A percentile compares a stretch with the other conserved stretches of the same genome.
Conservation (phyloP, 768 basidiomycete species). For the Rhizopogon vesiculosus region DNA sequence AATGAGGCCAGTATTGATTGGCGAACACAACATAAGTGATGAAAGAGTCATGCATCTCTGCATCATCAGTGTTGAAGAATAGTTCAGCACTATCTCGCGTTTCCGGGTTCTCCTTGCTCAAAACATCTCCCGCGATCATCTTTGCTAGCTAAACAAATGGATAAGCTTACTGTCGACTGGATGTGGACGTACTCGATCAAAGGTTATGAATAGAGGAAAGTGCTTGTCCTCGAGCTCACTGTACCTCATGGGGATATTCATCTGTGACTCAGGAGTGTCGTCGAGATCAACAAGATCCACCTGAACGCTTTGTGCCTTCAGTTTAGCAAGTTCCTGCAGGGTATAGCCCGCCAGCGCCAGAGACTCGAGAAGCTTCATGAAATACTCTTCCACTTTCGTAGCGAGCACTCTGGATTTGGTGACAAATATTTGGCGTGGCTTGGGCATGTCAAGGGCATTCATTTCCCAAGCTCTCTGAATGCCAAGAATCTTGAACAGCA, state of each 20-base stretch:
- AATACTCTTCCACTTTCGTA: too few relatives aligned
- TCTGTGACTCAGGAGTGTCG: too few relatives aligned
- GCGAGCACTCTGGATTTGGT: too few relatives aligned
- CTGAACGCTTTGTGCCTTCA: too few relatives aligned
- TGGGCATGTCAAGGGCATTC: constrained; percentile 28
- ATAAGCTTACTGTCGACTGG: background rate
- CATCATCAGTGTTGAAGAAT: constrained; percentile 13
- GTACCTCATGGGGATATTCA: too few relatives aligned
- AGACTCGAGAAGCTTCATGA: too few relatives aligned
- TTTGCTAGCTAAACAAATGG: constrained; percentile 11
- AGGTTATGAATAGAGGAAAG: constrained; percentile 70
- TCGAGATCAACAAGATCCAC: too few relatives aligned
- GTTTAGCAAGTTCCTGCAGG: too few relatives aligned
- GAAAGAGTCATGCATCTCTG: constrained; percentile 15
- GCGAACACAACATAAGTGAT: constrained; percentile 47
- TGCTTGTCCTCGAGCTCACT: constrained; percentile 24
- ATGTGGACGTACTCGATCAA: constrained; percentile 44
- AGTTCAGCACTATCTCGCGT: constrained; percentile 4
- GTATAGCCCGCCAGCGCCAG: too few relatives aligned
- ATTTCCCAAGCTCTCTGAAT: constrained; percentile 54
- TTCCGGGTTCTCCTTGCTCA: constrained; percentile 3
- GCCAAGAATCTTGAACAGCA: constrained; percentile 72
- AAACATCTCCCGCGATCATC: constrained; percentile 23
- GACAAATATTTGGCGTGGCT: constrained; percentile 33
- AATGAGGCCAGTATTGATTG: constrained; percentile 54